Evolutionary conservation across 2,329 filamentous ascomycete species (phyloP).

Genomic region (Plectosphaerella cucumerina): DNA sequence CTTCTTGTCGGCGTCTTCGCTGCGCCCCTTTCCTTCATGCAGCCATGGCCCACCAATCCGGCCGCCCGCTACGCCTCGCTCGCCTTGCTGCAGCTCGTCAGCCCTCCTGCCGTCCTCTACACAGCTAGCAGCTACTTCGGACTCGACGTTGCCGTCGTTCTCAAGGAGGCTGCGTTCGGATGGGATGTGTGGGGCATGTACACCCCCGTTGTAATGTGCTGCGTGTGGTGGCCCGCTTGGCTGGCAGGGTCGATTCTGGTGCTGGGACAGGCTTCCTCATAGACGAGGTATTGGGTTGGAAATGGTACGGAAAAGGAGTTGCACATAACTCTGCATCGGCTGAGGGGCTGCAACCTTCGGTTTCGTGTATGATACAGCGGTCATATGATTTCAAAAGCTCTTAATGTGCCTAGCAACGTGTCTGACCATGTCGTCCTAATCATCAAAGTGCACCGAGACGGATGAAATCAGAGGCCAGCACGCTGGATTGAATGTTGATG

Average conservation of each 20-base stretch:
- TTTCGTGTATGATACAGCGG: no score
- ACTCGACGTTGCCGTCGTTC: constrained; percentile 48
- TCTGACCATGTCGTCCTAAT: no score
- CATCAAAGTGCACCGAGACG: no score
- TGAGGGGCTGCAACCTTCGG: no score
- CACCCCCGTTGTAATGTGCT: constrained; percentile 86
- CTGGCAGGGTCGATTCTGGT: constrained; percentile 58
- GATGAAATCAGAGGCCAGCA: no score
- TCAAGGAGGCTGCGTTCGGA: constrained; percentile 74
- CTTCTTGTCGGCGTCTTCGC: constrained; percentile 79
- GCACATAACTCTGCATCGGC: no score
- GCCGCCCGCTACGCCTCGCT: constrained; percentile 37
- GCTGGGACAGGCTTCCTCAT: constrained; percentile 28
- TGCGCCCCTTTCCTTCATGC: constrained; percentile 73
- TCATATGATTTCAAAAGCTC: no score
- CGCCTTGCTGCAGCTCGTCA: constrained; percentile 53
- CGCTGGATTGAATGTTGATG: no score
- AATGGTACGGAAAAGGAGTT: no score
- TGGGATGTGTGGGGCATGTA: constrained; percentile 90
- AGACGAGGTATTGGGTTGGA: background rate
- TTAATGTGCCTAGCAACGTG: no score
- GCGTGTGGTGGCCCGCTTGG: constrained; percentile 95
- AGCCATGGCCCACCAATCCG: constrained; percentile 37
- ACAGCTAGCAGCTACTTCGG: constrained; percentile 37
- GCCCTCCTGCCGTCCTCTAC: constrained; percentile 55